phyloP scores from a whole-genome alignment of 108 stramenopile species.

The Cyclotella atomus region DNA sequence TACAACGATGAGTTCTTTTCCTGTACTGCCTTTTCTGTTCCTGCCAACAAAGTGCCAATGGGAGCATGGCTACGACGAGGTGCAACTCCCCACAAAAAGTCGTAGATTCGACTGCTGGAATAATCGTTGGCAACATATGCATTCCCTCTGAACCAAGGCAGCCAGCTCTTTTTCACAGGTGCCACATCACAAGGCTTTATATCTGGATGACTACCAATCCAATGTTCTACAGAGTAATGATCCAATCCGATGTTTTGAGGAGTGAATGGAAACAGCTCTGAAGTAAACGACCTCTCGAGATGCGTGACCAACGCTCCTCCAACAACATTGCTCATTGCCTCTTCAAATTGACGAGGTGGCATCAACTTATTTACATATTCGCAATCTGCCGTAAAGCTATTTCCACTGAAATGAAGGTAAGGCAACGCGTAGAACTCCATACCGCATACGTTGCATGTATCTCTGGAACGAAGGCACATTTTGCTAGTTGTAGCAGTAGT shows the following conservation, averaged over 20 bases:
- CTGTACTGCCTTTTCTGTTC: conserved; percentile 7
- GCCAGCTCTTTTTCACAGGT: conserved; percentile 37
- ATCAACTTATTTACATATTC: conserved; percentile 43
- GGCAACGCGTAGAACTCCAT: conserved; percentile 48
- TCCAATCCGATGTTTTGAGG: conserved; percentile 42
- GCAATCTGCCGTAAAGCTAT: conserved; percentile 47
- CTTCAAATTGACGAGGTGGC: conserved; percentile 36
- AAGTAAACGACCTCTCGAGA: conserved; percentile 32
- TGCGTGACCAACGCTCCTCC: conserved; percentile 35
- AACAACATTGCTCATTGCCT: conserved; percentile 29
- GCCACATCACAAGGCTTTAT: conserved; percentile 45
- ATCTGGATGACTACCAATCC: conserved; percentile 48
- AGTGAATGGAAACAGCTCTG: conserved; percentile 36
- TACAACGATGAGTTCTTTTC: conserved; percentile 23
- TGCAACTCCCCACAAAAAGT: conserved; percentile 39
- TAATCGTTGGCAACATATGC: conserved; percentile 34
- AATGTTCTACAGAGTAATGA: conserved; percentile 50
- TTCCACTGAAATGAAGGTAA: conserved; percentile 43
- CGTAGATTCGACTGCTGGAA: conserved; percentile 42
- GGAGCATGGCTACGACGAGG: conserved; percentile 48
- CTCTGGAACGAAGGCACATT: conserved; percentile 48
- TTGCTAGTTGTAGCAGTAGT: conserved; percentile 50
- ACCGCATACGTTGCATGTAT: conserved; percentile 50
- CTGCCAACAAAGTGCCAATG: conserved; percentile 4
- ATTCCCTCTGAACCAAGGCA: conserved; percentile 31